These are phyloP conservation scores for Fusarium sp. DNA, from an alignment of 2,329 filamentous ascomycete species.

Conservation along the genomic window DNA sequence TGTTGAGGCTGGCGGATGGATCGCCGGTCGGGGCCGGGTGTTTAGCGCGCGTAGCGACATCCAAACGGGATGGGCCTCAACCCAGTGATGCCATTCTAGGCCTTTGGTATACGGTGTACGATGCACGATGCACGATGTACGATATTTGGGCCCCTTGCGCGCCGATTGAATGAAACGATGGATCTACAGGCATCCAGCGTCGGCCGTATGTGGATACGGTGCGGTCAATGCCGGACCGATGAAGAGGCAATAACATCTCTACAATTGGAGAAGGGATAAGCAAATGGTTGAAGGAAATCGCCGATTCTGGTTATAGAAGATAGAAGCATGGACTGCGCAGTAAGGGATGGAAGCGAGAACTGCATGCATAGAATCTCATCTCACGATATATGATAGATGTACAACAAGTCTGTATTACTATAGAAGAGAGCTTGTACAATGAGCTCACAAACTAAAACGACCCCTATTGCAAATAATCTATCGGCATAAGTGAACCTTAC, in stretches of 20 bases:
- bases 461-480: background rate
- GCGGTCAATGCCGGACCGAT: slow-evolving; percentile 27
- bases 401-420: slow-evolving; percentile 9
- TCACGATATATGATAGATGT: slow-evolving; percentile 27
- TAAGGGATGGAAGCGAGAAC: slow-evolving; percentile 1
- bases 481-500: background rate
- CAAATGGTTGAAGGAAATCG: slow-evolving; percentile 18
- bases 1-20: slow-evolving; percentile 20
- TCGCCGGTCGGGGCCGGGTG: slow-evolving; percentile 20
- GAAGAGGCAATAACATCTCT: slow-evolving; percentile 6
- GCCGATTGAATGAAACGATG: slow-evolving; percentile 16
- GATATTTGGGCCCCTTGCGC: slow-evolving; percentile 10
- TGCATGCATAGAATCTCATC: slow-evolving; percentile 39
- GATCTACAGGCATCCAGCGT: slow-evolving; percentile 7
- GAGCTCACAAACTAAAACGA: background rate
- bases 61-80: background rate
- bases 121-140: slow-evolving; percentile 33
- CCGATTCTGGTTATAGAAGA: slow-evolving; percentile 12
- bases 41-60: slow-evolving; percentile 11
- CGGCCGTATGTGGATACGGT: slow-evolving; percentile 25
- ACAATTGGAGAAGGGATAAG: slow-evolving; percentile 9
- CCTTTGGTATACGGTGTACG: slow-evolving; percentile 33
- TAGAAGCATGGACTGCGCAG: slow-evolving; percentile 17
- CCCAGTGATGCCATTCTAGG: slow-evolving; percentile 9
- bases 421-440: slow-evolving; percentile 2